Evolutionary conservation across 441 rosid genomes (phyloP).

Genomic region (Syzygium malaccense): DNA sequence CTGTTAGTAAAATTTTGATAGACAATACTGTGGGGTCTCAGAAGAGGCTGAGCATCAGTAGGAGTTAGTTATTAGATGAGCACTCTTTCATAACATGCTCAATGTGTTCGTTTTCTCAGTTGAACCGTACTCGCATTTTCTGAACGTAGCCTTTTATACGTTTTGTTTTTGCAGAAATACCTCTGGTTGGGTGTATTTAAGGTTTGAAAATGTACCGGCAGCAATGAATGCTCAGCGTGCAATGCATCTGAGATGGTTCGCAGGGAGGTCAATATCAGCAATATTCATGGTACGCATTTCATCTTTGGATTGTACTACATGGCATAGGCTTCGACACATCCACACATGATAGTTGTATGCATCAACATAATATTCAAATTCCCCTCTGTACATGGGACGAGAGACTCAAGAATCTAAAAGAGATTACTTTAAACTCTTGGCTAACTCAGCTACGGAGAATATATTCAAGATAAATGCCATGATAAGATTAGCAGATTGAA

Average conservation of each 20-base stretch:
- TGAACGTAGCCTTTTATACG: not conserved
- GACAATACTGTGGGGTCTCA: not conserved
- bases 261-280: slow-evolving; percentile 74
- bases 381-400: not conserved
- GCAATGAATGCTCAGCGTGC: slow-evolving; percentile 65
- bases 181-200: slow-evolving; percentile 61
- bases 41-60: not conserved
- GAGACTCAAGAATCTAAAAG: not conserved
- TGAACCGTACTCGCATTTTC: not conserved
- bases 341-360: not conserved
- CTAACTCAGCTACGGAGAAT: not conserved
- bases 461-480: not conserved
- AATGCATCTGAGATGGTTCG: slow-evolving; percentile 97
- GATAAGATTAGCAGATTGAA: not conserved
- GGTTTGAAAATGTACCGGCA: slow-evolving; percentile 53
- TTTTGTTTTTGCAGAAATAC: slow-evolving; percentile 41
- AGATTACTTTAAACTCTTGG: not conserved
- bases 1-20: not conserved
- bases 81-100: not conserved
- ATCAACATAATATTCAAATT: not conserved
- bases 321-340: not conserved
- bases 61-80: not conserved
- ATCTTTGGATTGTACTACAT: not conserved
- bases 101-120: not conserved
- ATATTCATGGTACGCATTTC: slow-evolving; percentile 49